Evolutionary conservation across 192 early-diverging fungal genomes (phyloP).

Genomic region (Backusella psychrophila): DNA sequence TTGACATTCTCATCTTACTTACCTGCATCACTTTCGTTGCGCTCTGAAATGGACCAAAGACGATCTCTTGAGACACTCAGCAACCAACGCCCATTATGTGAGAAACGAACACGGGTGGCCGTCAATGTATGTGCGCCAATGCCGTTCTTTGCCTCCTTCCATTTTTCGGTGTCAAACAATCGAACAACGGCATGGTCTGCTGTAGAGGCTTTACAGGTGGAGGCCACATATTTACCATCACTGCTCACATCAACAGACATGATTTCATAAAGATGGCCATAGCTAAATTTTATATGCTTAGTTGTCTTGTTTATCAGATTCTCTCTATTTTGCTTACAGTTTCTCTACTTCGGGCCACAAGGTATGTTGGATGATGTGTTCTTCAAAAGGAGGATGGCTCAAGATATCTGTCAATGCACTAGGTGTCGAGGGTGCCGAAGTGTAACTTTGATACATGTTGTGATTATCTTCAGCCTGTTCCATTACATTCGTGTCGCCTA

Average conservation of each 20-base stretch:
- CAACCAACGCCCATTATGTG: slow-evolving; percentile 66
- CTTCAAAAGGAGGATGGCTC: slow-evolving; percentile 80
- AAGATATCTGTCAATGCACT: slow-evolving; percentile 41
- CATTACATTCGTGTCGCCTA: slow-evolving; percentile 39
- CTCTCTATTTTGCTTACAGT: slow-evolving; percentile 47
- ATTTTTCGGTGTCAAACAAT: slow-evolving; percentile 64
- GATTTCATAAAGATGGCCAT: slow-evolving; percentile 97
- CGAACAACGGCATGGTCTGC: slow-evolving; percentile 73
- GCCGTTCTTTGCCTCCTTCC: slow-evolving; percentile 62
- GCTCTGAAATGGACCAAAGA: slow-evolving; percentile 79
- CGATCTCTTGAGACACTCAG: slow-evolving; percentile 87
- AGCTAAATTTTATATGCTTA: slow-evolving; percentile 20
- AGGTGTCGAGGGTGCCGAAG: slow-evolving; percentile 46
- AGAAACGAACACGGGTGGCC: slow-evolving; percentile 81
- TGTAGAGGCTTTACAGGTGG: slow-evolving; percentile 70
- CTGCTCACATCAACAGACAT: slow-evolving; percentile 72
- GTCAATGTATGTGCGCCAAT: slow-evolving; percentile 77
- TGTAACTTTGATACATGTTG: slow-evolving; percentile 54
- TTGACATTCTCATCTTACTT: background rate
- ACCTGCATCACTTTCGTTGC: slow-evolving; percentile 37
- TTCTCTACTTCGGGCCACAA: slow-evolving; percentile 97
- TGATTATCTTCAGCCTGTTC: slow-evolving; percentile 54
- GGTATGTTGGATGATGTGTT: slow-evolving; percentile 83
- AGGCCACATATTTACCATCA: slow-evolving; percentile 70
- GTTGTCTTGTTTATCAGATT: background rate